Conservation (phyloP, 2,329 filamentous ascomycete genomes). For the Tolypocladium paradoxum region DNA sequence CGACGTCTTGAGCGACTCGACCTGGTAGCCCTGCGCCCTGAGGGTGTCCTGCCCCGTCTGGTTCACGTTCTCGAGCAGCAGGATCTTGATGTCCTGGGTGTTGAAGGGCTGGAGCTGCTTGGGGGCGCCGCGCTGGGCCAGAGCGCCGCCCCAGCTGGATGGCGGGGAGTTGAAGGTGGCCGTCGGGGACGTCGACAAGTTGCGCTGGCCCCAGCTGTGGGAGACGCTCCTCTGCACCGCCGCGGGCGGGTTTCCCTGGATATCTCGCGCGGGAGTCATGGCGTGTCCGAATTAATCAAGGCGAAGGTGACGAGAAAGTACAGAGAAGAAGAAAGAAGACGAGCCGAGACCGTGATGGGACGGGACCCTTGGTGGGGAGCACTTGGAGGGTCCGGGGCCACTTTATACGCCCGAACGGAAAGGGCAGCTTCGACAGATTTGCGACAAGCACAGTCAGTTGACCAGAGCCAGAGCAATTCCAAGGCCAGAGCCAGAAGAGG, state of each 20-base stretch:
- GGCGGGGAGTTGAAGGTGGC: conserved; percentile 65
- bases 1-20: conserved; percentile 82
- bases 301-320: not conserved
- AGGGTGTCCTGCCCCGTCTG: conserved; percentile 78
- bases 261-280: conserved; percentile 38
- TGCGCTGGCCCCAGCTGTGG: conserved; percentile 42
- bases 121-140: conserved; percentile 25
- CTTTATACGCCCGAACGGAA: not conserved
- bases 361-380: not conserved
- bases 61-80: conserved; percentile 94
- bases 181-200: conserved; percentile 63
- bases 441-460: not conserved
- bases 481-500: not conserved
- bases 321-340: not conserved
- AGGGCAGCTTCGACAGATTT: not conserved
- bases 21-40: conserved; percentile 81
- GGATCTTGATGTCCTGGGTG: conserved; percentile 90
- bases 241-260: conserved; percentile 24
- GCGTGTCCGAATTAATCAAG: not conserved
- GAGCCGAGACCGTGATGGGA: no score
- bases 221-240: conserved; percentile 31
- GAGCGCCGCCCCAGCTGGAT: conserved; percentile 45
- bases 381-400: not conserved
- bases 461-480: not conserved
- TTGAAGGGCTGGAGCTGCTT: conserved; percentile 94